These are phyloP conservation scores for Plasmodium relictum DNA, from an alignment of 169 alveolate species.

Conservation along the genomic window DNA sequence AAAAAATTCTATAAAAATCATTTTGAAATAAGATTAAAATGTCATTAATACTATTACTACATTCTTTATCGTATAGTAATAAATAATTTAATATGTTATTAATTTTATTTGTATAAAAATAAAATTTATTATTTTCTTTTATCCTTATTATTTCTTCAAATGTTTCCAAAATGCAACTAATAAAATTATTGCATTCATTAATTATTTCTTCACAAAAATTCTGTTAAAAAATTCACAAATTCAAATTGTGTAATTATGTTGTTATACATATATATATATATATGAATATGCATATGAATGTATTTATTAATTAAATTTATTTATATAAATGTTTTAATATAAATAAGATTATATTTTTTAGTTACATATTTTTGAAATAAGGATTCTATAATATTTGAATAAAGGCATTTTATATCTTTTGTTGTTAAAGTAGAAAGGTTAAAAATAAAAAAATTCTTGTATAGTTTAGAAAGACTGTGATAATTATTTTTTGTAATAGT, in stretches of 20 bases:
- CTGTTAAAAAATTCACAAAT: background rate
- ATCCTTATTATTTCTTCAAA: constrained; percentile 12
- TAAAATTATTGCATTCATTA: constrained; percentile 44
- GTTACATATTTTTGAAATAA: constrained; percentile 69
- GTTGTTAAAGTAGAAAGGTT: constrained; percentile 1
- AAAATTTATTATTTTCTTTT: background rate
- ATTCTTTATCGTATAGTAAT: constrained; percentile 37
- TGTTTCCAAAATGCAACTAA: constrained; percentile 17
- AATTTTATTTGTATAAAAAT: constrained; percentile 18
- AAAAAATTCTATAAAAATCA: constrained; percentile 31
- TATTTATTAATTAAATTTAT: background rate
- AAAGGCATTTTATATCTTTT: constrained; percentile 16
- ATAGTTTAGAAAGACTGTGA: background rate
- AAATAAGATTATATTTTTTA: background rate
- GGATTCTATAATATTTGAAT: constrained; percentile 37
- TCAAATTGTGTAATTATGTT: too few relatives aligned
- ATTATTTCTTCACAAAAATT: constrained; percentile 60
- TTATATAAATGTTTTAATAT: background rate
- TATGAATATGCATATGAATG: background rate
- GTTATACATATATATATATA: background rate
- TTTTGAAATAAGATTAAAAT: constrained; percentile 19
- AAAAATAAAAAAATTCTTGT: constrained; percentile 17
- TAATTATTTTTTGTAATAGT: background rate
- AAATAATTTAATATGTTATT: constrained; percentile 33
- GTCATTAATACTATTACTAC: constrained; percentile 20